Base-by-base conservation (phyloP, 2,329 filamentous ascomycete genomes). In the Talaromyces marneffei region DNA sequence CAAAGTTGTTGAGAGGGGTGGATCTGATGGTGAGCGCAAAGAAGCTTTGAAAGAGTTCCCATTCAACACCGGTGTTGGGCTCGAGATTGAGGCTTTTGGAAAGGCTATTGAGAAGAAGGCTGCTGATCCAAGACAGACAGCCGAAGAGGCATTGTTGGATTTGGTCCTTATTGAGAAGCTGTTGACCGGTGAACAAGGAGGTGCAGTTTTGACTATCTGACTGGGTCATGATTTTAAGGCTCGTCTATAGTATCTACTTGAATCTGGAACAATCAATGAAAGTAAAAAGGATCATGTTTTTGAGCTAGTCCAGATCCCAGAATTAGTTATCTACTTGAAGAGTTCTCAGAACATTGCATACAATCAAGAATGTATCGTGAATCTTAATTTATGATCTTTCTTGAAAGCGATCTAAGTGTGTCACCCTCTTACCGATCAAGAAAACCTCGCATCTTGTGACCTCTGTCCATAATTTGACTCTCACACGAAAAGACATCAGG, bases 71-170 rank as follows among this genome's bases (percentile, higher is more conserved):
- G 55, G 55, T 33, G n/a, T 58, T n/a, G 16, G 18, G 25, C 25
- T 48, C 1, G 55, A 58, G 29, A 2, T 58, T 48, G 55, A 58
- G 18, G 27, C 55, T 31, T 58, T 58, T 46, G 55, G 40, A 6
- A 31, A 37, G 14, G 37, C 55, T 16, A 35, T 57, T 1, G 61
- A 66, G 44, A 54, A 63, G 33, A 48, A 54, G 29, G 57, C 57
- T 10, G 63, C 60, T 57, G 65, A 62, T 18, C 33, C 33, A 0
- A 60, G 65, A 31, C 66, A 65, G 52, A 48, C 57, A 10, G 62
- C 64, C 7, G 62, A 66, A 23, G 58, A 65, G 31, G 64, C 64
- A 3, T 33, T 67, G 60, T 60, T 62, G 23, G 65, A 65, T 60
- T 55, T 67, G 25, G 62, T 66, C 35, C 23, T 67, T 48, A 57